Evolutionary conservation across 345 rosid species (phyloP).

Genomic region (Raphanus raphanistrum): DNA sequence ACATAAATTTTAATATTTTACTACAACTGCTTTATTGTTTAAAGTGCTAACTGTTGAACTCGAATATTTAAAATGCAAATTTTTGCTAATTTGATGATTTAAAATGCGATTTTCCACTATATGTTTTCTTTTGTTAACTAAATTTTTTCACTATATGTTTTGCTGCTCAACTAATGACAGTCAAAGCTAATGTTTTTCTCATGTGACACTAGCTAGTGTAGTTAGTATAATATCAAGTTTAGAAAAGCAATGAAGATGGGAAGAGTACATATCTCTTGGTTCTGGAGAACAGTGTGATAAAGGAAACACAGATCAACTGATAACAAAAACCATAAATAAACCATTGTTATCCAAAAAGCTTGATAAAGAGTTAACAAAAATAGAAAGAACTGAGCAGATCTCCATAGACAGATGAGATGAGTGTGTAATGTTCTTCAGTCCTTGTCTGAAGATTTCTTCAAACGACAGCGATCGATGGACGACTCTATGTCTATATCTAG

Average conservation of each 20-base stretch:
- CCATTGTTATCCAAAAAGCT: background rate
- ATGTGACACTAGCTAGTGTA: background rate
- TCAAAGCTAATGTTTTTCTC: background rate
- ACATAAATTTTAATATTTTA: too few species aligned
- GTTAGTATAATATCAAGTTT: background rate
- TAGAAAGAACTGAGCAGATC: background rate
- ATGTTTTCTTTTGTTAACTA: too few species aligned
- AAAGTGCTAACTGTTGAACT: too few species aligned
- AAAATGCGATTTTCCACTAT: too few species aligned
- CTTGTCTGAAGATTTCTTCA: background rate
- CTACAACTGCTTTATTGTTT: too few species aligned
- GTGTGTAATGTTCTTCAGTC: constrained; percentile 13
- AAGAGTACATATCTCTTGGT: background rate
- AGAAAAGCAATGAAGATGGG: background rate
- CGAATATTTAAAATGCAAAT: too few species aligned
- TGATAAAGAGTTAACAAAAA: background rate
- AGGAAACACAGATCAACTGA: background rate
- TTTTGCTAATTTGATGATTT: too few species aligned
- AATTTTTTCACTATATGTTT: background rate
- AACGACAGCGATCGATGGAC: background rate
- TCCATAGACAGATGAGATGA: constrained; percentile 8
- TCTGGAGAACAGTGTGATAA: background rate
- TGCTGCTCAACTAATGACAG: background rate
- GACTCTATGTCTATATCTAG: background rate
- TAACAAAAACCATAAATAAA: background rate